These are phyloP conservation scores for Paratrypanosoma confusum DNA, from an alignment of 208 protist genomes.

Conservation along the genomic window DNA sequence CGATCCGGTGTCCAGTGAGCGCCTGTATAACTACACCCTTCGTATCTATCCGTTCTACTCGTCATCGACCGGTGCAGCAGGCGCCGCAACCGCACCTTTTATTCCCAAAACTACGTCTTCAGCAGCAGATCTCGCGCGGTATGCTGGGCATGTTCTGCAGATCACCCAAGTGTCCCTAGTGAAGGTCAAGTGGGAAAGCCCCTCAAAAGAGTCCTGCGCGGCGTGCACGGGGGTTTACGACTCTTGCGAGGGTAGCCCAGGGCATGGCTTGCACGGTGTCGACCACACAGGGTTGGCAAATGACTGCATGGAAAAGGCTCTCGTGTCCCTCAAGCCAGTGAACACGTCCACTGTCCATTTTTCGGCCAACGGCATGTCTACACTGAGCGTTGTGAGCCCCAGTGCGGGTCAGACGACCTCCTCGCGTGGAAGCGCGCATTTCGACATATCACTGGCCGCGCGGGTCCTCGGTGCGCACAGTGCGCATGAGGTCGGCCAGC, in stretches of 20 bases:
- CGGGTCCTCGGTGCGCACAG: constrained; percentile 39
- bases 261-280: too few species aligned
- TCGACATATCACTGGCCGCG: constrained; percentile 41
- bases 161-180: constrained; percentile 15
- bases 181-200: constrained; percentile 48
- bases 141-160: background rate
- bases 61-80: too few species aligned
- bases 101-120: too few species aligned
- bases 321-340: constrained; percentile 43
- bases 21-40: constrained; percentile 61
- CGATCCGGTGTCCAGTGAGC: constrained; percentile 36
- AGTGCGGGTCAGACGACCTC: too few species aligned
- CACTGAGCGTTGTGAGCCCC: too few species aligned
- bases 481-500: constrained; percentile 17
- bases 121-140: too few species aligned
- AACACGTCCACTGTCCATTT: constrained; percentile 10
- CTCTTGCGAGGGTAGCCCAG: constrained; percentile 43
- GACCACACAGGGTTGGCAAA: too few species aligned
- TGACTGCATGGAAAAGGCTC: constrained; percentile 31
- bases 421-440: too few species aligned
- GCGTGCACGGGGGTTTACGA: constrained; percentile 52
- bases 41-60: constrained; percentile 49
- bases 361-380: too few species aligned
- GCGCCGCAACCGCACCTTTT: too few species aligned
- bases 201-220: constrained; percentile 41